phyloP scores from a whole-genome alignment of 1,284 basidiomycete genomes.

The Ceratobasidium sp. region DNA sequence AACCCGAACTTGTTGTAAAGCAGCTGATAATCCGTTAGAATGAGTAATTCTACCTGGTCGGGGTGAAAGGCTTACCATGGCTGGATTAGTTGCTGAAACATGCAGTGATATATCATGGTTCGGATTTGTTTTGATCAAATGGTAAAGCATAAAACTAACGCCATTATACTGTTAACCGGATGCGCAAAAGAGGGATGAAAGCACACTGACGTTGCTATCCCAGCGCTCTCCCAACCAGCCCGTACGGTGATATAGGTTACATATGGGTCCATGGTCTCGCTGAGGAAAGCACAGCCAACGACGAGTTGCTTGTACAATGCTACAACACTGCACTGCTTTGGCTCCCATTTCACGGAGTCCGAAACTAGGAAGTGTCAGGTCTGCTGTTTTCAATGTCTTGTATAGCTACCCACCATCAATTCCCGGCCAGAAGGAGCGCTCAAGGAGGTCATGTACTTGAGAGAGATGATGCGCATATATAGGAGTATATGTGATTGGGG shows the following conservation, averaged over 20 bases:
- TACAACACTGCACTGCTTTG: constrained; percentile 75
- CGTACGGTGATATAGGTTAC: constrained; percentile 80
- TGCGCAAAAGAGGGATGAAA: too few species aligned
- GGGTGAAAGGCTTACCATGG: constrained; percentile 66
- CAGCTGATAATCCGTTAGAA: constrained; percentile 58
- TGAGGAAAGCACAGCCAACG: constrained; percentile 76
- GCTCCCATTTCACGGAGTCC: constrained; percentile 71
- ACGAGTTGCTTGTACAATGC: constrained; percentile 75
- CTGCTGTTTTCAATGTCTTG: neutral
- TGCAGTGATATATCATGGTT: constrained; percentile 78
- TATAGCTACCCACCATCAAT: constrained; percentile 67
- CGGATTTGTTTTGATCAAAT: constrained; percentile 74
- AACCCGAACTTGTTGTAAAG: constrained; percentile 84
- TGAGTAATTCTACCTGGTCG: neutral
- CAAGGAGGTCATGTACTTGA: constrained; percentile 75
- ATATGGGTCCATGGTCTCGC: constrained; percentile 75
- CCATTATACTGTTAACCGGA: too few species aligned
- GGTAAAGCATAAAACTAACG: constrained; percentile 80
- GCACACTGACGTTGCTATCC: constrained; percentile 70
- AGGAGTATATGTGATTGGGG: constrained; percentile 71
- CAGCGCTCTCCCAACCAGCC: constrained; percentile 78
- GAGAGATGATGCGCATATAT: constrained; percentile 67
- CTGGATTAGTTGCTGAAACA: constrained; percentile 80
- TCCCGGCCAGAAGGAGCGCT: constrained; percentile 74
- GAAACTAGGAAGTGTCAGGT: constrained; percentile 59